Base-by-base conservation (phyloP, 176 grass and related monocot species). In the Pharus latifolius region DNA sequence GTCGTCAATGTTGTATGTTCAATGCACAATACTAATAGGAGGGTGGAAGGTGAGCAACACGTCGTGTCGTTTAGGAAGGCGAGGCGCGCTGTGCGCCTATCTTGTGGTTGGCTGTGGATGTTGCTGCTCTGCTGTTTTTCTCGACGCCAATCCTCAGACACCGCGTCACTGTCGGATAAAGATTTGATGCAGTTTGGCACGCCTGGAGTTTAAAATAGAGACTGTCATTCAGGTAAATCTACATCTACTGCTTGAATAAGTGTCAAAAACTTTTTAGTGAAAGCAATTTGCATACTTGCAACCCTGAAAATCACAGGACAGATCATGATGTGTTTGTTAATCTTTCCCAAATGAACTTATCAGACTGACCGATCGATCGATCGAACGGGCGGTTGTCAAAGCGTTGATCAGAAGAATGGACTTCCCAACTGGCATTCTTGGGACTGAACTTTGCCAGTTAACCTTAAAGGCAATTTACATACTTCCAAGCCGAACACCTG, bases 101-200 rank as follows among this genome's bases (percentile, higher is more conserved):
- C 35, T 60, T 77, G 66, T 73, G 73, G 67, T 20, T 54, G 67
- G 16, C 60, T 70, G 69, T 67, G 61, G 60, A 72, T 66, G 16
- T 73, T 67, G 60, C 51, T 48, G 58, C 60, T 25, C 32, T 27
- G 15, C 13, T n/a, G 14, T 49, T 50, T 65, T 17, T 16, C 3
- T 56, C 20, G 44, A 46, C 16, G 32, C 43, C 56, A 41, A 30
- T 63, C 64, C 44, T 70, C 66, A 30, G 7, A 31, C 9, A 0
- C 25, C 6, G 8, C n/a, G 51, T 81, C 52, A 25, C 60, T 66
- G 65, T 77, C 60, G 29, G 58, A 77, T 78, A 71, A 67, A 72
- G 44, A 52, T 72, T 76, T 67, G 26, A 35, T 77, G 57, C 58
- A 44, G 23, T 27, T n/a, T 10, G 30, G 73, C 29, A 26, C n/a